These are phyloP conservation scores for Trypanosoma lewisi DNA, from an alignment of 208 protist species.

Conservation along the genomic window DNA sequence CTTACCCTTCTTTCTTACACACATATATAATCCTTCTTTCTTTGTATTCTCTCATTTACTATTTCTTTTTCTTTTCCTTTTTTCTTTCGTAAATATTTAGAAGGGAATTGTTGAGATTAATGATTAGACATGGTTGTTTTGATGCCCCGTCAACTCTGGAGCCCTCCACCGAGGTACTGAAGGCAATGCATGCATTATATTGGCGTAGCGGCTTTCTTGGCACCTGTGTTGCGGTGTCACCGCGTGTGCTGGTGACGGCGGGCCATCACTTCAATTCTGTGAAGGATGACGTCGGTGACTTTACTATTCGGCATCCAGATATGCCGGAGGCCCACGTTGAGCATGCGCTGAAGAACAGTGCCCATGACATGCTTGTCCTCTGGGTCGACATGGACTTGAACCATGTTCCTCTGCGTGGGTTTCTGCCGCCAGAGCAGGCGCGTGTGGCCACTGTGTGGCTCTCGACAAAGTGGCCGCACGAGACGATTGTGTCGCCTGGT, in stretches of 20 bases:
- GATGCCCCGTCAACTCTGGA: conserved; percentile 38
- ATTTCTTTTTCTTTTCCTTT: conserved; percentile 8
- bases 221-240: conserved; percentile 68
- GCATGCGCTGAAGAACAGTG: conserved; percentile 62
- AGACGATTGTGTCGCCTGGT: conserved; percentile 70
- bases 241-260: conserved; percentile 58
- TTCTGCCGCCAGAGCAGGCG: conserved; percentile 47
- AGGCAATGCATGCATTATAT: conserved; percentile 71
- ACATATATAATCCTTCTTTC: too few relatives aligned
- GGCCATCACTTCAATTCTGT: conserved; percentile 79
- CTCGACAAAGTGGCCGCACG: conserved; percentile 73
- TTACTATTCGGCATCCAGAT: conserved; percentile 47
- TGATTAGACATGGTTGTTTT: conserved; percentile 49
- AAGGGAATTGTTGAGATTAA: conserved; percentile 15
- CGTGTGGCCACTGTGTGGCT: conserved; percentile 78
- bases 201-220: conserved; percentile 72
- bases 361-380: conserved; percentile 64
- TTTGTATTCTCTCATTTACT: neutral
- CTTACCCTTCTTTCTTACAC: too few relatives aligned
- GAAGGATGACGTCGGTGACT: conserved; percentile 80
- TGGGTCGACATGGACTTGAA: conserved; percentile 55
- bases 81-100: neutral
- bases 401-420: conserved; percentile 51
- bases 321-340: conserved; percentile 36
- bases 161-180: conserved; percentile 28